Evolutionary conservation across 2,329 filamentous ascomycete species (phyloP).

Genomic region (Ploettnerulaceae sp.): DNA sequence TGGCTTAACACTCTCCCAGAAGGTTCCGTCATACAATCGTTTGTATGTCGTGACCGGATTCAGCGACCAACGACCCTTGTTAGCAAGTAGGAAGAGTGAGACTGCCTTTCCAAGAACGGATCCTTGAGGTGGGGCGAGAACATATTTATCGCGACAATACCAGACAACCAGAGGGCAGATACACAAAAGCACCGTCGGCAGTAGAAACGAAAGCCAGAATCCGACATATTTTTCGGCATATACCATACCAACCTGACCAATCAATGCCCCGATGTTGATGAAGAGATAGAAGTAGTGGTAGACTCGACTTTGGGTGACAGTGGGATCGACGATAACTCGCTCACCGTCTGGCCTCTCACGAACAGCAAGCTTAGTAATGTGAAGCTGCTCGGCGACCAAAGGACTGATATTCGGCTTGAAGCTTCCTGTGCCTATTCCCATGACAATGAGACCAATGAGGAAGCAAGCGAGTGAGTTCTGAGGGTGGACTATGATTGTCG

Average conservation of each 20-base stretch:
- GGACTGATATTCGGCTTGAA: constrained; percentile 70
- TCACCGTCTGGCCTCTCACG: constrained; percentile 47
- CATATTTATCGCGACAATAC: constrained; percentile 56
- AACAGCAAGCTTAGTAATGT: constrained; percentile 46
- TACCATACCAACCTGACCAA: constrained; percentile 61
- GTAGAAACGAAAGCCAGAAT: constrained; percentile 67
- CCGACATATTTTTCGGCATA: constrained; percentile 73
- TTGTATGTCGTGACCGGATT: constrained; percentile 56
- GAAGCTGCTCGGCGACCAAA: constrained; percentile 57
- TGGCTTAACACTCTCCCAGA: constrained; percentile 68
- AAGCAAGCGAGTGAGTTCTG: constrained; percentile 55
- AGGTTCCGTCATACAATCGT: constrained; percentile 46
- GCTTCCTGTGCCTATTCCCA: constrained; percentile 63
- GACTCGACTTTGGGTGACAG: constrained; percentile 53
- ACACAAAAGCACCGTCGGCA: constrained; percentile 63
- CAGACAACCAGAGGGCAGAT: constrained; percentile 56
- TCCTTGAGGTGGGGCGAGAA: constrained; percentile 60
- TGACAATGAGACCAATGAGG: constrained; percentile 57
- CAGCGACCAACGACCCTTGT: constrained; percentile 58
- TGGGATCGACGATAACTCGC: constrained; percentile 56
- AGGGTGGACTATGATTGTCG: constrained; percentile 49
- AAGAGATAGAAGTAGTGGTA: constrained; percentile 68
- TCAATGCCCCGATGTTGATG: constrained; percentile 59
- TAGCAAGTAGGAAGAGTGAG: constrained; percentile 53
- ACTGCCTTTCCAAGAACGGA: constrained; percentile 66